These are phyloP conservation scores for Phyllosticta citrichinensis DNA, from an alignment of 2,329 filamentous ascomycete genomes.

Conservation along the genomic window DNA sequence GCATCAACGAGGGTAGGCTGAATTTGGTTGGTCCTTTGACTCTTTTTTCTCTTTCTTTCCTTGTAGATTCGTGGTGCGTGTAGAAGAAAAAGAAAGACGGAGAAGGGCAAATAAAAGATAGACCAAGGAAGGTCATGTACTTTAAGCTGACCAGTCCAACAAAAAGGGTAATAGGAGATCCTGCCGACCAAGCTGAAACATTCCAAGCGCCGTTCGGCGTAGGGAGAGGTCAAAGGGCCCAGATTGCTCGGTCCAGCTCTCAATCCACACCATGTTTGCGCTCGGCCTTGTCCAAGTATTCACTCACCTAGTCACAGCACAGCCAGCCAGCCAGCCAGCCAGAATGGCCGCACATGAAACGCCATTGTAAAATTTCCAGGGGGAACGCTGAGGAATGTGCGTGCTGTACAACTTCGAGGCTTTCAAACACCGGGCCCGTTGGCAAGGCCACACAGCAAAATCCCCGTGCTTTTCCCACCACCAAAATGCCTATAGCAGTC, in stretches of 20 bases:
- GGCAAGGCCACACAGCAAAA: neutral
- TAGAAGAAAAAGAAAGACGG: neutral
- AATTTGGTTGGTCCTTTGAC: neutral
- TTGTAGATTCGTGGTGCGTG: neutral
- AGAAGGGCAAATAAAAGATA: neutral
- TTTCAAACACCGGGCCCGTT: neutral
- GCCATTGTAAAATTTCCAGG: neutral
- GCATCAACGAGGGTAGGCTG: neutral
- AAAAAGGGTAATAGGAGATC: neutral
- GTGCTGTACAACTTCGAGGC: neutral
- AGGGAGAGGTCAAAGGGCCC: neutral
- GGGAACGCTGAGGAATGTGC: constrained; percentile 2
- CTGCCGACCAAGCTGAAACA: neutral
- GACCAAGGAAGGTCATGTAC: neutral
- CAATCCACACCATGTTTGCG: neutral
- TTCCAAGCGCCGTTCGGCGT: neutral
- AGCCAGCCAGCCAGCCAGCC: neutral
- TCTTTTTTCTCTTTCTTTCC: neutral
- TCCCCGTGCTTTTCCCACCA: neutral
- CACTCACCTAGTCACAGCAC: neutral
- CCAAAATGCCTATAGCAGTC: neutral
- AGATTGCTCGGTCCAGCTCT: neutral
- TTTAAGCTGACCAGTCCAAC: neutral
- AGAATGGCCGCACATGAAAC: neutral
- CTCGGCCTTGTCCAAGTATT: neutral